Evolutionary conservation across 768 basidiomycete species (phyloP).

Genomic region (Suillus fuscotomentosus): DNA sequence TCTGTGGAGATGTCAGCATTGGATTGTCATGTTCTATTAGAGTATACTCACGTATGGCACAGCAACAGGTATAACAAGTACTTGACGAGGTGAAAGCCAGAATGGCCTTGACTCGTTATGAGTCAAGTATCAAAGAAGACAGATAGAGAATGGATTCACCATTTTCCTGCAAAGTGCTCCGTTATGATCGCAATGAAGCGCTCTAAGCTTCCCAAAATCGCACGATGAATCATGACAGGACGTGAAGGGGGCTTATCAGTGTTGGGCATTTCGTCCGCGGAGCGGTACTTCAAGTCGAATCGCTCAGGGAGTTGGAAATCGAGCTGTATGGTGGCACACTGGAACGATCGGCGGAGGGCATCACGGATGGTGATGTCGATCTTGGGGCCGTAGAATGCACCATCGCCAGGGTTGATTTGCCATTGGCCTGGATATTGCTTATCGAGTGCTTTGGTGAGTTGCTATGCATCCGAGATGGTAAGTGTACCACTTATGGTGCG

Average conservation of each 20-base stretch:
- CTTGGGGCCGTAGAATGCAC: constrained; percentile 99
- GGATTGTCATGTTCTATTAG: neutral
- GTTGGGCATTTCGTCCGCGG: constrained; percentile 58
- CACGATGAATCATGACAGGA: constrained; percentile 98
- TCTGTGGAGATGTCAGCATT: constrained; percentile 44
- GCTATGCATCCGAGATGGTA: constrained; percentile 41
- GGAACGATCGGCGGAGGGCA: constrained; percentile 89
- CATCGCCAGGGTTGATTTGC: constrained; percentile 93
- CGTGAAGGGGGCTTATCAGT: constrained; percentile 56
- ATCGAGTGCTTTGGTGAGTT: constrained; percentile 82
- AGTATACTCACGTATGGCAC: constrained; percentile 70
- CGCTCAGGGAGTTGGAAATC: constrained; percentile 98
- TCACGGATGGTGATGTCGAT: constrained; percentile 97
- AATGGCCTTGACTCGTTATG: constrained; percentile 67
- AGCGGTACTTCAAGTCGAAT: constrained; percentile 92
- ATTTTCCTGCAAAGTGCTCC: constrained; percentile 97
- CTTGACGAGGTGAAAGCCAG: constrained; percentile 97
- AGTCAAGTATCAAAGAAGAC: neutral
- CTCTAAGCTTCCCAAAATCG: constrained; percentile 91
- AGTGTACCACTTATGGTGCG: neutral
- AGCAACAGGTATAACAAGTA: constrained; percentile 92
- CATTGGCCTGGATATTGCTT: constrained; percentile 85
- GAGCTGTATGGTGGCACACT: constrained; percentile 98
- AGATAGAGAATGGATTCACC: constrained; percentile 45
- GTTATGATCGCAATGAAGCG: constrained; percentile 96